Conservation (phyloP, 352 stramenopile genomes). For the Phytophthora fragariae region DNA sequence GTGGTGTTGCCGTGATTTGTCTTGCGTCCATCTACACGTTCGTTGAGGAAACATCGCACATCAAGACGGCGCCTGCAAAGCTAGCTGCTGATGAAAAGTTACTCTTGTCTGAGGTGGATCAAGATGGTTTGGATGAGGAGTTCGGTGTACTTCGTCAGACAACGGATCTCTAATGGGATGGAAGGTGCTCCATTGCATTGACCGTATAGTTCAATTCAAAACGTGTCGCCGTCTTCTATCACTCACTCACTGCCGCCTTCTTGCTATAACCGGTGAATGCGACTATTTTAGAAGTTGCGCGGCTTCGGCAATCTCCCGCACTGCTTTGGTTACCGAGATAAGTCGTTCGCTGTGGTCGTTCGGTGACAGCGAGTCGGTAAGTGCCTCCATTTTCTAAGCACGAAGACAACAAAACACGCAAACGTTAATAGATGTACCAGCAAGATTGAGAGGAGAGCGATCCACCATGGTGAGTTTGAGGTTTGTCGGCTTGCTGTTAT, state of each 20-base stretch:
- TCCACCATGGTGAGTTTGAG: constrained; percentile 20
- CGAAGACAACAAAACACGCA: constrained; percentile 16
- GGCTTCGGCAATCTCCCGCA: constrained; percentile 70
- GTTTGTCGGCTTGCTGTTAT: constrained; percentile 20
- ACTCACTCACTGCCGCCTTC: background rate
- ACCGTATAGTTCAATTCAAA: too few species aligned
- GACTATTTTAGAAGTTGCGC: constrained; percentile 55
- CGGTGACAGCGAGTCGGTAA: constrained; percentile 62
- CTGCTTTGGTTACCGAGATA: constrained; percentile 60
- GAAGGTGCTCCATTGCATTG: background rate
- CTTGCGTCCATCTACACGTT: constrained; percentile 62
- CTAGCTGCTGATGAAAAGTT: constrained; percentile 51
- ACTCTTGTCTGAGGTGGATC: constrained; percentile 42
- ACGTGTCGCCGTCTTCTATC: background rate
- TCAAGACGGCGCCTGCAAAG: constrained; percentile 40
- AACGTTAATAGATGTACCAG: constrained; percentile 30
- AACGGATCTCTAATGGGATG: constrained; percentile 51
- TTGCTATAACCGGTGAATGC: background rate
- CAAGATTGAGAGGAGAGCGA: background rate
- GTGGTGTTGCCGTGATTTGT: constrained; percentile 45
- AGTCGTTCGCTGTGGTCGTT: constrained; percentile 71
- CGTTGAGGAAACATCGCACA: constrained; percentile 73
- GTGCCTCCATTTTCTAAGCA: constrained; percentile 75
- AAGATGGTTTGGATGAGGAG: constrained; percentile 41
- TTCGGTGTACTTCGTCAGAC: constrained; percentile 43